Base-by-base conservation (phyloP, 345 rosid species). In the Noccaea caerulescens region DNA sequence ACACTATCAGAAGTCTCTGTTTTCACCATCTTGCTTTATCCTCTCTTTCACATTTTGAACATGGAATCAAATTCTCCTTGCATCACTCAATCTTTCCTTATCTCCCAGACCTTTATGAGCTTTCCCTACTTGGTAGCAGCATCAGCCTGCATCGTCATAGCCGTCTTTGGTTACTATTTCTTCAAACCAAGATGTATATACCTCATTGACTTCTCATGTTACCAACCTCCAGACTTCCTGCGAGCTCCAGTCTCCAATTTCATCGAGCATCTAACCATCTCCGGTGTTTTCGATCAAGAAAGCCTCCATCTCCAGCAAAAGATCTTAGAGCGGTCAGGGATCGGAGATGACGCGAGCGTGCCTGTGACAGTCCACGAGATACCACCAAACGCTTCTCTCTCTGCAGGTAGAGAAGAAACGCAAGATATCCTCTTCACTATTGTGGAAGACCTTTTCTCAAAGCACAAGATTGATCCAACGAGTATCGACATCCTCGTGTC, bases 401-500 rank as follows among this genome's bases (percentile, higher is more conserved):
- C 57, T 1, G 36, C 69, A 41, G 43, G 84, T 41, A 72, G 43
- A 47, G 72, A 70, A 63, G 93, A 87, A 76, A 79, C 77, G 20
- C 76, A 80, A 47, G 79, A 78, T 27, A 84, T 84, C 20, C 81
- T 85, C 41, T 85, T 83, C 68, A 60, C 83, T 10, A 4, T 82
- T 0, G 82, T 86, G 0, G 30, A 80, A 71, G 81, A 84, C 30
- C 93, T 85, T 67, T 80, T 85, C 45, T 33, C 76, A 55, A 82
- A 82, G 59, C 84, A 84, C 76, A 47, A 63, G 33, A 68, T 85
- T 10, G 77, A 76, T 46, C 90, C 87, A 10, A 71, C 68, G 72
- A 76, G 73, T 71, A 84, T 87, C 8, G 96, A 89, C 63, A 84
- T 87, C 32, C 64, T 87, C 32, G 85, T 89, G 62, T 82, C 87